A percentile compares a stretch with the other conserved stretches of the same genome.
Conservation (phyloP, 768 basidiomycete genomes). For the Hericium rajendrae region DNA sequence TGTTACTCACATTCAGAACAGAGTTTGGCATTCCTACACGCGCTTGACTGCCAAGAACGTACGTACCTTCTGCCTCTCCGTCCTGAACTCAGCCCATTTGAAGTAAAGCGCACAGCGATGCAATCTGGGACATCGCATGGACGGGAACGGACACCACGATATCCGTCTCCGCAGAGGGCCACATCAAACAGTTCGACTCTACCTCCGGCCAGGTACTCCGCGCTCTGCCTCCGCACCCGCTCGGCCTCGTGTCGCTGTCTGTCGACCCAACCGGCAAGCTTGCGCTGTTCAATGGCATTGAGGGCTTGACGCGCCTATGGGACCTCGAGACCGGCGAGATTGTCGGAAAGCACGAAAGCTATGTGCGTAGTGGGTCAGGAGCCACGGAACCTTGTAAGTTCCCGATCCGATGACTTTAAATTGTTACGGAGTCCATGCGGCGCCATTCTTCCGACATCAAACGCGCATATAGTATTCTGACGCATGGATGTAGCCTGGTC, state of each 20-base stretch:
- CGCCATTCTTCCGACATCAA: too few relatives aligned
- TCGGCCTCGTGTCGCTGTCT: constrained; percentile 78
- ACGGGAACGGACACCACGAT: constrained; percentile 45
- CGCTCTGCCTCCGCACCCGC: constrained; percentile 64
- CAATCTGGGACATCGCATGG: constrained; percentile 74
- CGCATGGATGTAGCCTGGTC: constrained; percentile 56
- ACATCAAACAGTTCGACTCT: constrained; percentile 64
- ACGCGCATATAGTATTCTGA: not conserved
- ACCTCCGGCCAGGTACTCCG: constrained; percentile 51
- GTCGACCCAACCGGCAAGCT: constrained; percentile 52
- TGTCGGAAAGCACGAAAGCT: constrained; percentile 66
- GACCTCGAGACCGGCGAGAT: constrained; percentile 55
- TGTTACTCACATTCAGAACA: constrained; percentile 10
- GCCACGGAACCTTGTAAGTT: constrained; percentile 65
- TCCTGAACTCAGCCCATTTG: constrained; percentile 19
- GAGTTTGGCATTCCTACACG: constrained; percentile 70
- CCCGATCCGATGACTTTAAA: not conserved
- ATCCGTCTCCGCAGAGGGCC: constrained; percentile 72
- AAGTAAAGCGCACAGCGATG: constrained; percentile 63
- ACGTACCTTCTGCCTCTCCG: constrained; percentile 20
- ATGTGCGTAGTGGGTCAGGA: constrained; percentile 49
- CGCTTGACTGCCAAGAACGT: constrained; percentile 74
- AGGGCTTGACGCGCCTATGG: constrained; percentile 73
- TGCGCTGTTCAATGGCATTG: constrained; percentile 74
- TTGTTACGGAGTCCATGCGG: too few relatives aligned